Evolutionary conservation across 495 filamentous ascomycete genomes (phyloP), one percentile per base, ranked within the genome.

Genomic region (Melanomma pulvis-pyrius): DNA sequence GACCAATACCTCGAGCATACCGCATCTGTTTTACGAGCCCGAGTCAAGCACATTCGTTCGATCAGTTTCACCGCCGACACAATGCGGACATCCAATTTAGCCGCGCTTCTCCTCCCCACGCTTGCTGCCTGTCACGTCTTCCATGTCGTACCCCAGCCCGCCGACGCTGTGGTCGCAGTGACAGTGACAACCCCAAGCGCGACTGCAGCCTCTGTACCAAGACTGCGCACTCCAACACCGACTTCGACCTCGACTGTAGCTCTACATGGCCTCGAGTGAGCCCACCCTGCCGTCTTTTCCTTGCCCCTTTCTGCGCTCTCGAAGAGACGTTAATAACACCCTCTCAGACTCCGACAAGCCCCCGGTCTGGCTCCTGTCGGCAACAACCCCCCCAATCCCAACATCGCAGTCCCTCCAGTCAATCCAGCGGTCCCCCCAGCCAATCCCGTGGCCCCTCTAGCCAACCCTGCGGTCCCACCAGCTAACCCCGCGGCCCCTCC

Each of bases 61-160:
- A n/a, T n/a, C n/a, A n/a, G n/a, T n/a, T n/a, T n/a, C n/a, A n/a
- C n/a, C n/a, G n/a, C n/a, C n/a, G n/a, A n/a, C 61, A 41, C 58
- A 36, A 68, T 61, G 59, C 50, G 59, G 19, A 8, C 63, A 51
- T 28, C 44, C 15, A 24, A 46, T 13, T 24, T 52, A 25, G 24
- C 65, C 19, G 19, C 32, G n/a, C 59, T 68, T 26, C 60, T 65
- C 61, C 61, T 69, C 1, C 59, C 66, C 26, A 15, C 66, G 17
- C 61, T 65, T 12, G 39, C 51, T 12, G 34, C 55, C 28, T 30
- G 51, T 28, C 46, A 21, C 17, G 52, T 61, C 60, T n/a, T 62
- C 34, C 59, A 53, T 15, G 51, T 59, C 28, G n/a, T 57, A 11
- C 4, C 53, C 1, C 52, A 34, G 34, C 54, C 54, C 17, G 41